Percentiles rank a stretch among this genome's conserved stretches.
phyloP scores from a whole-genome alignment of 2,329 filamentous ascomycete species.

The Tolypocladium ovalisporum region DNA sequence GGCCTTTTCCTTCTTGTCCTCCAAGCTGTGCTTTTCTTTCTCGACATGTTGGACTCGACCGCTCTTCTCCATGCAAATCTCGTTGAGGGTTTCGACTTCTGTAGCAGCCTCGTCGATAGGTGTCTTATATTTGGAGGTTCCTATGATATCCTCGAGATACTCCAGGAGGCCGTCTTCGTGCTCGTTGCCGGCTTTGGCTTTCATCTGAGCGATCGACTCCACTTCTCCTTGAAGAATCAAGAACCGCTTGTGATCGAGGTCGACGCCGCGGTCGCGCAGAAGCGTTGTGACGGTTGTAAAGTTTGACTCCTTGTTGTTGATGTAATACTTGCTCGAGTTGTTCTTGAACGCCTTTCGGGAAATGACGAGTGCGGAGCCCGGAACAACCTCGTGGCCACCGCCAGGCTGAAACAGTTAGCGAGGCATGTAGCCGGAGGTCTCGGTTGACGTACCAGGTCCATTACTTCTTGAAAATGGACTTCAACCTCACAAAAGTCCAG shows the following conservation, averaged over 20 bases:
- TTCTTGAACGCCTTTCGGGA: constrained; percentile 94
- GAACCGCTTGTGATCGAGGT: constrained; percentile 96
- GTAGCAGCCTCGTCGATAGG: constrained; percentile 89
- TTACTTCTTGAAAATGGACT: constrained; percentile 91
- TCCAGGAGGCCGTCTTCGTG: constrained; percentile 94
- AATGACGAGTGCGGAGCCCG: constrained; percentile 75
- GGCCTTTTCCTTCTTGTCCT: constrained; percentile 95
- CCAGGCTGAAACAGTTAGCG: constrained; percentile 41
- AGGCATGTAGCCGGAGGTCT: no score
- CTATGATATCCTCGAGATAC: constrained; percentile 97
- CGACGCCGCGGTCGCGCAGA: constrained; percentile 77
- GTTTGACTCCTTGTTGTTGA: constrained; percentile 79
- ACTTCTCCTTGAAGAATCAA: constrained; percentile 95
- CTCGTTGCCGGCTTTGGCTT: constrained; percentile 86
- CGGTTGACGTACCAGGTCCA: constrained; percentile 54
- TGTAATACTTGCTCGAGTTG: constrained; percentile 97
- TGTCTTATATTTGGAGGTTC: constrained; percentile 95
- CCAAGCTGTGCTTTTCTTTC: constrained; percentile 85
- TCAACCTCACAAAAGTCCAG: constrained; percentile 90
- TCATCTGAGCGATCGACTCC: constrained; percentile 98
- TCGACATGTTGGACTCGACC: constrained; percentile 94
- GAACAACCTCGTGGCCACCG: constrained; percentile 65
- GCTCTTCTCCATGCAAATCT: constrained; percentile 91
- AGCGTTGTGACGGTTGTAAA: constrained; percentile 87
- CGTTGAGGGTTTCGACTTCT: constrained; percentile 86